Evolutionary conservation across 2,329 filamentous ascomycete genomes (phyloP), one percentile per base, ranked within the genome.

Genomic region (Pseudogymnoascus sp.): DNA sequence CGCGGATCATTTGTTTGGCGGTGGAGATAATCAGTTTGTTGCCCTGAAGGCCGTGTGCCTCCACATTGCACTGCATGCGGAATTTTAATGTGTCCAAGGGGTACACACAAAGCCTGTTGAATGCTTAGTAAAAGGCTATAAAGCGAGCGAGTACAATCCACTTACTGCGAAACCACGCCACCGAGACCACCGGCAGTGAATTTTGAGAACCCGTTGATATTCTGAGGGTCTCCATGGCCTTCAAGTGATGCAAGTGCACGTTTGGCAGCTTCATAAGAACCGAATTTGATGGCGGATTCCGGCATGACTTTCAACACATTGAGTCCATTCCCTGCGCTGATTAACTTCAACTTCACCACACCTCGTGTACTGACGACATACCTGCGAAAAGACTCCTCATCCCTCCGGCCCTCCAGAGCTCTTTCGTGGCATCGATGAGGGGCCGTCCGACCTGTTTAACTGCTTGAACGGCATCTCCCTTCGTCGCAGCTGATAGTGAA

Each of bases 261-360:
- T 78, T 97, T 99, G 7, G 91, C 88, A 59, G 91, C 91, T 83
- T 99, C 94, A 71, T 97, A 99, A 18, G 92, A 93, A 63, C 94
- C 94, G 73, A 99, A 99, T 75, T 97, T 96, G 72, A 99, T 96
- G 25, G 94, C 93, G 28, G 93, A 97, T 76, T 99, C 94, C 0
- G 94, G 94, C 91, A 97, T 96, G 63, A 99, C 94, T 74, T 99
- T 99, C 70, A 97, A 75, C 2, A 99, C 91, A 68, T 99, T 99
- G 67, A 99, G 79, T 3, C 94, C 94, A 70, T 99, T 99, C 37
- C 94, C 92, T 96, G 67, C 20, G 25, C 34, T 67, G 47, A 66
- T 60, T 64, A 50, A n/a, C 54, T 43, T 58, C 8, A 54, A 28
- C 65, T 22, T n/a, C 64, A 64, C 41, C 47, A 58, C 22, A 32